Base-by-base conservation (phyloP, 306 rosid species). In the Corylus heterophylla region DNA sequence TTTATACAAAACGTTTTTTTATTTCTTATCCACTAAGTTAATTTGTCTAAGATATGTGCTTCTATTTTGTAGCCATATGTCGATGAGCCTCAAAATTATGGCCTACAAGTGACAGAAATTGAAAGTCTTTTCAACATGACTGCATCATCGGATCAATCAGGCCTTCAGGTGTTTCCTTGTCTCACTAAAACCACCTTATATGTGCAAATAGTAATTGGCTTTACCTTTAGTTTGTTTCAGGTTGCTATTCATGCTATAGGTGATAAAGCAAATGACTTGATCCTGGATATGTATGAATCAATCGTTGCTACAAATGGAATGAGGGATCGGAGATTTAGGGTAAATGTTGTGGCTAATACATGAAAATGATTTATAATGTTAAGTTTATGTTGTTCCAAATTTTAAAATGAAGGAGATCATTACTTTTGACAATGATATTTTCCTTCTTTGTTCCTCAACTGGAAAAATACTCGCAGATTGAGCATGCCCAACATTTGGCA, bases 181-280 rank as follows among this genome's bases (percentile, higher is more conserved):
- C 76, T 39, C 73, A 14, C 63, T 74, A 55, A 42, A 61, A 76
- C 68, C 29, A 18, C 63, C 16, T 52, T 63, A 47, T 80, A 35
- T 48, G 37, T 4, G 78, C 79, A 68, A 54, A 39, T 66, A 67
- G 62, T 58, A 70, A 58, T 42, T 9, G 73, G 80, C 25, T 72
- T 69, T 68, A 11, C 69, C 77, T 72, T 84, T 76, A 68, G 7
- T 76, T 74, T 73, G 54, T 77, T 85, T 78, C 89, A 92, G 98
- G 92, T 89, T 89, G 97, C 98, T 49, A 90, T 92, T 83, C 98
- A 94, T 86, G 98, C 98, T 61, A 88, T 92, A 37, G 98, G 97
- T 75, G 97, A 94, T 85, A 89, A 22, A 81, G 96, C 92, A 83
- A 94, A 94, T 76, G 97, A 92, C 83, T 78, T 90, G 83, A 83